A percentile compares a stretch with the other conserved stretches of the same genome.
These are phyloP conservation scores for Petasospora fabianii DNA, from an alignment of 1,139 yeast genomes.

Conservation along the genomic window DNA sequence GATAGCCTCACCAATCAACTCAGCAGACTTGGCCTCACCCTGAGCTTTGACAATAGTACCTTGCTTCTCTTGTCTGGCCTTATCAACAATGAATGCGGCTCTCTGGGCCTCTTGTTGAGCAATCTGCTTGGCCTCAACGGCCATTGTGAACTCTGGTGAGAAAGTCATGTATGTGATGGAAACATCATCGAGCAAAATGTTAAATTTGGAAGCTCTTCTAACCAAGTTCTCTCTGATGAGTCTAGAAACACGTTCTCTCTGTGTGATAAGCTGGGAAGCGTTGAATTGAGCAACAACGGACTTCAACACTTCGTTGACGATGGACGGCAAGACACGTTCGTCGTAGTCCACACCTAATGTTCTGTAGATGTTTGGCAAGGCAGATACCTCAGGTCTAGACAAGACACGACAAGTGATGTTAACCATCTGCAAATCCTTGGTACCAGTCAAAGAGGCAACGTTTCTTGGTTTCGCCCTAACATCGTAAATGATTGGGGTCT, in stretches of 20 bases:
- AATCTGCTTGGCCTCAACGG: slow-evolving; percentile 97
- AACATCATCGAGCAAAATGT: slow-evolving; percentile 91
- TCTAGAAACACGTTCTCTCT: slow-evolving; percentile 91
- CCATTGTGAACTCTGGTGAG: slow-evolving; percentile 95
- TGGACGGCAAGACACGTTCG: slow-evolving; percentile 94
- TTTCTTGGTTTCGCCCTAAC: slow-evolving; percentile 92
- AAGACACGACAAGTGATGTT: slow-evolving; percentile 88
- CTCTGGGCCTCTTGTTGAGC: slow-evolving; percentile 99
- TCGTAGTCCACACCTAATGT: slow-evolving; percentile 91
- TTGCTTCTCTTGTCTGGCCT: slow-evolving; percentile 96
- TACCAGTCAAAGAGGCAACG: slow-evolving; percentile 93
- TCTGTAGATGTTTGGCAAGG: slow-evolving; percentile 84
- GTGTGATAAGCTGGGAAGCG: slow-evolving; percentile 96
- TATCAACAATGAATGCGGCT: slow-evolving; percentile 89
- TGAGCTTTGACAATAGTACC: slow-evolving; percentile 96
- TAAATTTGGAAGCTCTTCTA: slow-evolving; percentile 81
- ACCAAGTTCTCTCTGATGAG: slow-evolving; percentile 85
- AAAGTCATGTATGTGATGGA: slow-evolving; percentile 98
- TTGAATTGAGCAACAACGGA: slow-evolving; percentile 97
- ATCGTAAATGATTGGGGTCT: slow-evolving; percentile 83
- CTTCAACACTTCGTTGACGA: slow-evolving; percentile 93
- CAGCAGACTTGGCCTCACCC: slow-evolving; percentile 99
- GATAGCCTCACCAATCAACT: slow-evolving; percentile 87
- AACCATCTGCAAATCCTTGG: slow-evolving; percentile 95
- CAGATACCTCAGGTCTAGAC: slow-evolving; percentile 87